Evolutionary conservation across 2,329 filamentous ascomycete genomes (phyloP), one percentile per base, ranked within the genome.

Genomic region (Stylonectria norvegica): DNA sequence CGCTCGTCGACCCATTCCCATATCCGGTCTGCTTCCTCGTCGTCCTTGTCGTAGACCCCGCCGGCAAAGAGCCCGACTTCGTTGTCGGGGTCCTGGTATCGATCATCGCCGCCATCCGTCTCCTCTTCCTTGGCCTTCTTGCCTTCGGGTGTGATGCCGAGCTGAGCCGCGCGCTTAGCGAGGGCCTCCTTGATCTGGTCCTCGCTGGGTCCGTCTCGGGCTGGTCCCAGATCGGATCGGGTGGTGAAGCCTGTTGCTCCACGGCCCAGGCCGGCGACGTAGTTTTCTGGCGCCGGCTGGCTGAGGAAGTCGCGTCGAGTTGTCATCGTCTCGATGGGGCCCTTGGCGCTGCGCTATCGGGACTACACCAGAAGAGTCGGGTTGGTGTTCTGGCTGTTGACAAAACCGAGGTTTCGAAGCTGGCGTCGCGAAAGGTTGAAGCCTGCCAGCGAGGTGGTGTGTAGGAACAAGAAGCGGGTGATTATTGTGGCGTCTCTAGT

Each of bases 181-280:
- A 98, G 85, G 47, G 89, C 90, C 65, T 95, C 93, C 66, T 97
- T 96, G 69, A 98, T 96, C 69, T 97, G 91, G 63, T 98, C 93
- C 58, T 96, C 91, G 46, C 87, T 95, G 34, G 93, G 93, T 12
- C 93, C 93, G 71, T 96, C 91, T 57, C 91, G 81, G 43, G 91
- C 91, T 36, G 94, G 93, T 42, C 94, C 93, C 42, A 98, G 75
- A 76, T 98, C 93, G 42, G 91, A 97, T 58, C 94, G 83, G 28
- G 93, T 98, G 12, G 93, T 97, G 71, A 98, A 98, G 45, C 94
- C 93, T 6, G 93, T 98, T 16, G 94, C 94, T 69, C 93, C 93
- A 76, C 94, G 86, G 68, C 93, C 93, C 49, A 98, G 83, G 78
- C 93, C 93, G 50, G 93, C 93, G 49, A 98, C 91, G 60, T 91